phyloP scores from a whole-genome alignment of 352 stramenopile species.

The Pythium rhizo-oryzae region DNA sequence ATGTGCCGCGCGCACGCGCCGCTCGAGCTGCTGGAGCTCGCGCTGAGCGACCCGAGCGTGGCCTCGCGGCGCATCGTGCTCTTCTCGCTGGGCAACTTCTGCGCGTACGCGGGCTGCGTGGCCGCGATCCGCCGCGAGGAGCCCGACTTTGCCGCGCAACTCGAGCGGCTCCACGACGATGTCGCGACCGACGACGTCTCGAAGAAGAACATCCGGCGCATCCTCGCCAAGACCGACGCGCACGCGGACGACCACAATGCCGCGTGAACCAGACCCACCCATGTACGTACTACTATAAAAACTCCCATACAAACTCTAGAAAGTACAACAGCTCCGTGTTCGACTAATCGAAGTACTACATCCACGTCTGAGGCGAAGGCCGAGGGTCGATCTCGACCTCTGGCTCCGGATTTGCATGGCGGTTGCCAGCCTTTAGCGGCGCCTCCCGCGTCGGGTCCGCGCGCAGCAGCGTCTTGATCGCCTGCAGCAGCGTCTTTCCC shows the following conservation, averaged over 20 bases:
- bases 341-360: too few species aligned
- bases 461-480: constrained; percentile 3
- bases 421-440: too few species aligned
- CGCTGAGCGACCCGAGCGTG: constrained; percentile 59
- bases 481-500: not conserved
- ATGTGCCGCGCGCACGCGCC: constrained; percentile 70
- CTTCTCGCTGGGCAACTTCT: constrained; percentile 93
- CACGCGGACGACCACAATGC: not conserved
- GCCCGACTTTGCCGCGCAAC: constrained; percentile 40
- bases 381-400: too few species aligned
- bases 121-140: constrained; percentile 47
- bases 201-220: constrained; percentile 70
- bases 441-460: too few species aligned
- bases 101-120: constrained; percentile 76
- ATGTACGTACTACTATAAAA: too few species aligned
- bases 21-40: constrained; percentile 69
- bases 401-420: too few species aligned
- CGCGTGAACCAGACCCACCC: too few species aligned
- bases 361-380: too few species aligned
- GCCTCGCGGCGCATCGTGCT: constrained; percentile 84
- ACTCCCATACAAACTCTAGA: too few species aligned
- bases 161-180: constrained; percentile 68
- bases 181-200: constrained; percentile 64
- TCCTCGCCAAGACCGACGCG: constrained; percentile 59
- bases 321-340: too few species aligned